These are phyloP conservation scores for Chlamydomonas sphaeroides DNA, from an alignment of 139 green algal genomes.

Conservation along the genomic window DNA sequence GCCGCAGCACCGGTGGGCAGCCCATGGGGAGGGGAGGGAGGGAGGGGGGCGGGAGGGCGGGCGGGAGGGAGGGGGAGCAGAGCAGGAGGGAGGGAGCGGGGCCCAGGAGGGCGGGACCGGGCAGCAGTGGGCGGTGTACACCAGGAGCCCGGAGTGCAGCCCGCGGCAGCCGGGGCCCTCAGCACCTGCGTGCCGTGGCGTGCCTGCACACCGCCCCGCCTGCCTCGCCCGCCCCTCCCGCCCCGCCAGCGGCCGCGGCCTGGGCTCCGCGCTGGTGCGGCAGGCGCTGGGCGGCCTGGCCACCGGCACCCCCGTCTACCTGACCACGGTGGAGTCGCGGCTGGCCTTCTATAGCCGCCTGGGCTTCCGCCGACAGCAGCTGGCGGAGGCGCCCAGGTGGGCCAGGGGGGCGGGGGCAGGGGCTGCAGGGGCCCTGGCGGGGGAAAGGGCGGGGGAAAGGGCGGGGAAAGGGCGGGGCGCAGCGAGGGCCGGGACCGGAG, in stretches of 20 bases:
- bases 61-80: not conserved
- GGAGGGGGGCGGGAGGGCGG: not conserved
- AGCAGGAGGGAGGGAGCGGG: too few species aligned
- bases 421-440: not conserved
- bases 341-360: conserved; percentile 18
- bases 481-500: not conserved
- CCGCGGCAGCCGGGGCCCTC: not conserved
- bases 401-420: not conserved
- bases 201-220: not conserved
- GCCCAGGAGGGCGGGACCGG: too few species aligned
- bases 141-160: not conserved
- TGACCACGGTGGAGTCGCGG: not conserved
- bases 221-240: not conserved
- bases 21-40: too few species aligned
- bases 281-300: not conserved
- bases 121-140: too few species aligned
- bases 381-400: conserved; percentile 21
- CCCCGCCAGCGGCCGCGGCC: not conserved
- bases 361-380: not conserved
- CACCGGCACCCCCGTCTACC: conserved; percentile 1
- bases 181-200: not conserved
- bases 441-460: not conserved
- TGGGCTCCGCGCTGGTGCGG: not conserved
- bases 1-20: not conserved
- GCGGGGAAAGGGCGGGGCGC: not conserved